phyloP scores from a whole-genome alignment of 345 rosid genomes.

The Garcia nutans region DNA sequence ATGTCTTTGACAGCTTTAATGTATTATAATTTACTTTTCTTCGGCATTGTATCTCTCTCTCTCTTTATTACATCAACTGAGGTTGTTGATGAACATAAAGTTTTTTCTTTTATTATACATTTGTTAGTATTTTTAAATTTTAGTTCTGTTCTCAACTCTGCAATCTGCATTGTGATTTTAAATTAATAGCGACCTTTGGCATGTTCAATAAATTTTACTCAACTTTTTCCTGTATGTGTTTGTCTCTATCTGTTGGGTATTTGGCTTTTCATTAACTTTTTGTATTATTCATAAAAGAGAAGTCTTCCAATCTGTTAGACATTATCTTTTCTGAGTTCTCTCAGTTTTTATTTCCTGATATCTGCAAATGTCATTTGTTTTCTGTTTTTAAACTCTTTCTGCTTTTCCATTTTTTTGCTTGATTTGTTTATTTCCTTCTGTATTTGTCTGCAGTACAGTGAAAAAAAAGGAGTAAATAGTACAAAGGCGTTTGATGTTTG shows the following conservation, averaged over 20 bases:
- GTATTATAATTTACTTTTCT: slow-evolving; percentile 18
- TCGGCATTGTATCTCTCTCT: slow-evolving; percentile 38
- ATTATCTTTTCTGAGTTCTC: slow-evolving; percentile 12
- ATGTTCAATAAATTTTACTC: slow-evolving; percentile 17
- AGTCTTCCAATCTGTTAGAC: not conserved
- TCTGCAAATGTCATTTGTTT: slow-evolving; percentile 22
- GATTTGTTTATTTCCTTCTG: not conserved
- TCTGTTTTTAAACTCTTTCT: not conserved
- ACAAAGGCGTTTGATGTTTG: slow-evolving; percentile 21
- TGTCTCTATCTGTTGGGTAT: slow-evolving; percentile 23
- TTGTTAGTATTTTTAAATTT: not conserved
- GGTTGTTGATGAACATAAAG: slow-evolving; percentile 10
- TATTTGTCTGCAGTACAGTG: slow-evolving; percentile 22
- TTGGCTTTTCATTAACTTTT: slow-evolving; percentile 17
- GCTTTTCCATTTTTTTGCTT: not conserved
- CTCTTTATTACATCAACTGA: slow-evolving; percentile 18
- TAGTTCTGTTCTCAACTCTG: not conserved
- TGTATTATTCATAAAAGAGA: not conserved
- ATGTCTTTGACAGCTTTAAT: slow-evolving; percentile 51
- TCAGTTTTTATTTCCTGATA: slow-evolving; percentile 9
- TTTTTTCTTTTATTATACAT: not conserved
- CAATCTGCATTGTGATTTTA: slow-evolving; percentile 17
- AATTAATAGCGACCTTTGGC: not conserved
- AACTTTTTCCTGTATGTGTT: not conserved
- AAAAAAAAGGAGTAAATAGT: not conserved